Evolutionary conservation across 139 green algal genomes (phyloP), one percentile per base, ranked within the genome.

Genomic region (Tetradesmus obliquus): DNA sequence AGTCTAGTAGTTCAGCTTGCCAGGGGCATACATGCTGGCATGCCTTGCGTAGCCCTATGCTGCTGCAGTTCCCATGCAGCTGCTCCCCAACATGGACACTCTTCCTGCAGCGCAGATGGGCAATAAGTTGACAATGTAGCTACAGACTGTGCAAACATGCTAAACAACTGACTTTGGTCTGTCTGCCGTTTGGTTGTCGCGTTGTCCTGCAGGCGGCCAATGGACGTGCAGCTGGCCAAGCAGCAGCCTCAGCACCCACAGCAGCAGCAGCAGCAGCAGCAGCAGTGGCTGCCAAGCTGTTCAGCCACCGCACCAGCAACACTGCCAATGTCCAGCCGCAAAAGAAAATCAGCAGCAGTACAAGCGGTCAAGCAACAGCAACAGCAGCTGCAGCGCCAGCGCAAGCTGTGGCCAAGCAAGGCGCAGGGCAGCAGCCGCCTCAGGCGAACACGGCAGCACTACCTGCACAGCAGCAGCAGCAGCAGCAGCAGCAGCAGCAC

Each of bases 321-420:
- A 76, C 66, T 24, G 12, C 15, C 32, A 60, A 17, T 45, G 55
- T 13, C 53, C 32, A 22, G 32, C 69, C 84, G 19, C 51, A 71
- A 69, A 22, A 69, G 60, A 8, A 83, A 32, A 81, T 0, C 85
- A 89, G 58, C 85, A 89, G 85, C 85, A 89, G 15, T n/a, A 12
- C 45, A 60, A 32, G 85, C 62, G 60, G 24, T 15, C 85, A 15
- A 22, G 85, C 62, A 81, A 6, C 62, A 45, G 85, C 85, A 81
- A 32, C 82, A 55, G 19, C 54, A 17, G 1, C 55, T 74, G 55
- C 82, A 74, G 54, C 82, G 19, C 32, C 5, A 51, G 53, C 53
- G 5, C 60, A 71, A 71, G 60, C 8, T 76, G 66, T 76, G 15
- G 17, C 66, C 3, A 76, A 76, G 66, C 66, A 76, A 3, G n/a